Conservation (phyloP, 169 alveolate species). For the Eimeria maxima region DNA sequence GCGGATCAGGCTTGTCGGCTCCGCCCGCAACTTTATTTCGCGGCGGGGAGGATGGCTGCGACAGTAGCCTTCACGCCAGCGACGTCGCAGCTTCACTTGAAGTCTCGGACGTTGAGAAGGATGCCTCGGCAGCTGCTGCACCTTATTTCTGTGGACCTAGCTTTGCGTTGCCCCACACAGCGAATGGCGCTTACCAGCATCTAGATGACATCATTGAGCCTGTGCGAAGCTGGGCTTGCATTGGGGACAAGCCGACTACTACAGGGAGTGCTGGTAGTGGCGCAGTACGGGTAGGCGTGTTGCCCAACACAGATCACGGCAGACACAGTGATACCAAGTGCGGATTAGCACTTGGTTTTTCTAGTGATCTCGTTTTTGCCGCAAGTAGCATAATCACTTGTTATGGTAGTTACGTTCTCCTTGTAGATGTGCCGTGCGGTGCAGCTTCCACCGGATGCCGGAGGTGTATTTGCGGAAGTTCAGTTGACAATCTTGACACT, state of each 20-base stretch:
- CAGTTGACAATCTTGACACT: slow-evolving; percentile 69
- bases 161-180: slow-evolving; percentile 57
- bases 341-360: neutral
- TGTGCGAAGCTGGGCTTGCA: slow-evolving; percentile 5
- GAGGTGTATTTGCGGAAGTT: slow-evolving; percentile 59
- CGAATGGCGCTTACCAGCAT: slow-evolving; percentile 9
- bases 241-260: neutral
- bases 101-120: slow-evolving; percentile 27
- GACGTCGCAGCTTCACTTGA: slow-evolving; percentile 49
- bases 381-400: neutral
- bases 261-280: neutral
- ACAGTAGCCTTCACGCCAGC: slow-evolving; percentile 23
- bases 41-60: slow-evolving; percentile 16
- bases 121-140: neutral
- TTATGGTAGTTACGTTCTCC: neutral
- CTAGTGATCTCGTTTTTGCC: neutral
- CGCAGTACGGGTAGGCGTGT: slow-evolving; percentile 53
- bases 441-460: slow-evolving; percentile 80
- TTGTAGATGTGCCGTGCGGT: neutral
- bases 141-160: slow-evolving; percentile 17
- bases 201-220: slow-evolving; percentile 52
- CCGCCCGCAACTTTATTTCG: neutral
- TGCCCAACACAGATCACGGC: neutral
- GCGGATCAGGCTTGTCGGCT: neutral
- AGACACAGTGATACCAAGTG: neutral